Conservation (phyloP, 2,329 filamentous ascomycete genomes). For the Colletotrichum salicis region DNA sequence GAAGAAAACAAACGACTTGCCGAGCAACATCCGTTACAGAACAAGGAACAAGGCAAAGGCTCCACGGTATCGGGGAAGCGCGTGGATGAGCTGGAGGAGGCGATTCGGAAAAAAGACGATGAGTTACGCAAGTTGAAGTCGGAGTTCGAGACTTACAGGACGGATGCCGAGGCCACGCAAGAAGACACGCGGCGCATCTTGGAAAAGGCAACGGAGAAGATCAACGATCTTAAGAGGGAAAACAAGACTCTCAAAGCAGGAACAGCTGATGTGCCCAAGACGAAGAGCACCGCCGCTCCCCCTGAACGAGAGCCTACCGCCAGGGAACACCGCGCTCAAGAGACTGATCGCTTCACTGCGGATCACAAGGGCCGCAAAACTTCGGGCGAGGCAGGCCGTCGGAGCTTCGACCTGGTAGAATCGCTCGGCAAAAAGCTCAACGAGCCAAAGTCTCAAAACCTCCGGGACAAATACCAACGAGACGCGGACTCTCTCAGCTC, state of each 20-base stretch:
- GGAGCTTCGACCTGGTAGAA: constrained; percentile 43
- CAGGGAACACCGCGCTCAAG: constrained; percentile 8
- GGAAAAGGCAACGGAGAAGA: constrained; percentile 66
- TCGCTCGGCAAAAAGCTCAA: constrained; percentile 37
- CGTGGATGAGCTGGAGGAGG: constrained; percentile 48
- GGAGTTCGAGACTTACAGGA: constrained; percentile 65
- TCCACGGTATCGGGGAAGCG: background rate
- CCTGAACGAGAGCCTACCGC: constrained; percentile 15
- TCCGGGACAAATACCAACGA: constrained; percentile 50
- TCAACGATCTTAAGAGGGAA: constrained; percentile 65
- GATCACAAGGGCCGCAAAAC: constrained; percentile 31
- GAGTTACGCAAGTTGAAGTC: constrained; percentile 60
- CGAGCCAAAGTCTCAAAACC: constrained; percentile 39
- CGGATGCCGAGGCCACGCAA: constrained; percentile 64
- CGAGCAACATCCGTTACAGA: constrained; percentile 23
- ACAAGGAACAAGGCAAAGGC: background rate
- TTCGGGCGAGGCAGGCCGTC: constrained; percentile 6
- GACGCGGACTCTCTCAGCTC: constrained; percentile 38
- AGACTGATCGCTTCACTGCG: constrained; percentile 12
- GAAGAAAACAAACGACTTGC: constrained; percentile 48
- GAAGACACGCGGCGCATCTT: constrained; percentile 66
- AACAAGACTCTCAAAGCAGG: constrained; percentile 56
- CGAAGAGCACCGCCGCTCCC: constrained; percentile 5
- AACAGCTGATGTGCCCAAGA: constrained; percentile 25
- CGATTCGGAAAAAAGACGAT: constrained; percentile 58